Evolutionary conservation across 2,329 filamentous ascomycete species (phyloP).

Genomic region (Chaetomium sp.): DNA sequence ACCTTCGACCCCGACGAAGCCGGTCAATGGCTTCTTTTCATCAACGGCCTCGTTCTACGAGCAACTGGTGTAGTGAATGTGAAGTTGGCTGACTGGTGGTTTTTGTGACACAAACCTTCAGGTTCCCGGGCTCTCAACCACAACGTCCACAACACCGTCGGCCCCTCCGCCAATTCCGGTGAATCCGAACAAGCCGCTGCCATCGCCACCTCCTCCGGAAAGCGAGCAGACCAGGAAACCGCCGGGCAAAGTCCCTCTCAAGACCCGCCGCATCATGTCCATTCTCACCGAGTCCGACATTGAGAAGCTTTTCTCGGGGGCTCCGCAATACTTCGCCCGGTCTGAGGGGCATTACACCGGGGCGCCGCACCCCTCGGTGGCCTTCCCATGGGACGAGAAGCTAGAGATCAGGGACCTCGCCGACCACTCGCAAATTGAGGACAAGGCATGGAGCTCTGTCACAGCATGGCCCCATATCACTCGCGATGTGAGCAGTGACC

Average conservation of each 20-base stretch:
- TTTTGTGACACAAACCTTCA: background rate
- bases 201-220: conserved; percentile 43
- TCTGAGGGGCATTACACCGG: conserved; percentile 53
- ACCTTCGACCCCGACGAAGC: background rate
- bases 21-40: background rate
- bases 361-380: conserved; percentile 55
- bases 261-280: conserved; percentile 53
- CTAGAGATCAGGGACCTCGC: conserved; percentile 56
- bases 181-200: conserved; percentile 52
- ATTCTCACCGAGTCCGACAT: conserved; percentile 53
- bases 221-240: conserved; percentile 36
- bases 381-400: conserved; percentile 61
- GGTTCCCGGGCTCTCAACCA: conserved; percentile 2
- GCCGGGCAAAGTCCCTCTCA: conserved; percentile 40
- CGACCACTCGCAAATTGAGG: conserved; percentile 58
- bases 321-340: conserved; percentile 63
- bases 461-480: conserved; percentile 60
- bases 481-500: conserved; percentile 40
- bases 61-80: conserved; percentile 8
- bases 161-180: conserved; percentile 34
- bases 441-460: conserved; percentile 56
- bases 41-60: conserved; percentile 5
- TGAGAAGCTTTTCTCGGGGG: conserved; percentile 67
- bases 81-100: conserved; percentile 15
- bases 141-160: conserved; percentile 20